Evolutionary conservation across 768 basidiomycete species (phyloP).

Genomic region (Xanthoconium stramineum): DNA sequence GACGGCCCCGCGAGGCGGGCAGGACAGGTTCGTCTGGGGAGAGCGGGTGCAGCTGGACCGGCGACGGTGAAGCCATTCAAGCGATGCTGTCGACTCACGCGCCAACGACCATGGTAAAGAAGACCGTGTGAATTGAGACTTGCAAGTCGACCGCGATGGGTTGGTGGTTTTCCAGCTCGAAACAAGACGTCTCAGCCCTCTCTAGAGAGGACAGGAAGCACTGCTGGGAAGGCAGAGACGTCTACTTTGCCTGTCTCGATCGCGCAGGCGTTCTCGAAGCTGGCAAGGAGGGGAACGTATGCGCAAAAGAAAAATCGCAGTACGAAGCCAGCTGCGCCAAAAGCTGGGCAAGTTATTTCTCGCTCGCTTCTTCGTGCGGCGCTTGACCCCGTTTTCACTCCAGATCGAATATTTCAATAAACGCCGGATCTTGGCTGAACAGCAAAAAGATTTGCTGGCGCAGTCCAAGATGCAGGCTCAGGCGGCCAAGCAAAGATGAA

Average conservation of each 20-base stretch:
- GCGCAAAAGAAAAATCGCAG: constrained; percentile 48
- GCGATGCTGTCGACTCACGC: background rate
- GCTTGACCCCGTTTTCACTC: background rate
- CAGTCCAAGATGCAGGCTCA: constrained; percentile 39
- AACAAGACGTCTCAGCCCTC: constrained; percentile 37
- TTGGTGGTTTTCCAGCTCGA: constrained; percentile 36
- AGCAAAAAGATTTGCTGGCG: constrained; percentile 69
- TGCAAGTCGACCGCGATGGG: constrained; percentile 16
- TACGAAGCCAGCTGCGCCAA: constrained; percentile 80
- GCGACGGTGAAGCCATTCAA: constrained; percentile 31
- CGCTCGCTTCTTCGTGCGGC: background rate
- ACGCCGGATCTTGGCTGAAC: constrained; percentile 75
- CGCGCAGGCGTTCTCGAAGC: constrained; percentile 62
- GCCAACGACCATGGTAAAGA: constrained; percentile 5
- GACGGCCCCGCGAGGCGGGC: constrained; percentile 40
- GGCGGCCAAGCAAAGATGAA: constrained; percentile 24
- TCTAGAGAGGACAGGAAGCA: constrained; percentile 66
- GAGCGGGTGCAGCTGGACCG: constrained; percentile 72
- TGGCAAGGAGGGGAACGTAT: constrained; percentile 65
- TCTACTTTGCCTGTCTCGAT: constrained; percentile 85
- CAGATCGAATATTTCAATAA: constrained; percentile 97
- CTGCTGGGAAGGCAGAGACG: constrained; percentile 86
- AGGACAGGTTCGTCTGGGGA: constrained; percentile 48
- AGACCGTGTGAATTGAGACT: constrained; percentile 16
- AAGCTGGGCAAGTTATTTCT: constrained; percentile 73